A percentile compares a stretch with the other conserved stretches of the same genome.
Evolutionary conservation across 176 grass and related monocot species (phyloP).

Genomic region (Rhynchospora pubera): DNA sequence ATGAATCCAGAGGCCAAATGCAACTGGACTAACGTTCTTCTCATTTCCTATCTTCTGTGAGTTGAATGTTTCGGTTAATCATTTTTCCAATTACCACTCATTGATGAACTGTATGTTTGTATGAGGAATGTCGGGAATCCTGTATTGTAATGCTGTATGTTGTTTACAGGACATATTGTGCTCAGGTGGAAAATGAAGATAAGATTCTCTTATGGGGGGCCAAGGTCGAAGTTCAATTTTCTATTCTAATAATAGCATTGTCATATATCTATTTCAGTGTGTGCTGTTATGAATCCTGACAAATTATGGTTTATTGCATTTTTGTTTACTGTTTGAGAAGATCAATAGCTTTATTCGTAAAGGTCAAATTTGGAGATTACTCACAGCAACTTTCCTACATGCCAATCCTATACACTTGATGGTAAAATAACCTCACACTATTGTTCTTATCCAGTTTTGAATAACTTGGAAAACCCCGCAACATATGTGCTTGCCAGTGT

Average conservation of each 20-base stretch:
- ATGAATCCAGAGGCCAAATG: conserved; percentile 30
- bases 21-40: conserved; percentile 62
- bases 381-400: conserved; percentile 64
- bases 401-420: conserved; percentile 58
- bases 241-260: conserved; percentile 2
- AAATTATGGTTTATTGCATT: not conserved
- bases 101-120: not conserved
- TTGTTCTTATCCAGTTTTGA: not conserved
- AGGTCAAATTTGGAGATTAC: conserved; percentile 77
- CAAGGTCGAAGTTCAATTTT: conserved; percentile 51
- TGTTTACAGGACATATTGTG: conserved; percentile 44
- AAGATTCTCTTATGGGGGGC: conserved; percentile 71
- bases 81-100: too few relatives aligned
- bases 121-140: not conserved
- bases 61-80: conserved; percentile 3
- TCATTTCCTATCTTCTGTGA: conserved; percentile 52
- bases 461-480: not conserved
- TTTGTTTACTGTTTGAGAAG: conserved; percentile 25
- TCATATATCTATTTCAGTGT: conserved; percentile 12
- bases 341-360: conserved; percentile 77
- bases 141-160: conserved; percentile 17
- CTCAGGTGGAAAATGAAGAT: conserved; percentile 59
- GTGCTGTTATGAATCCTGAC: not conserved
- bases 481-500: not conserved
- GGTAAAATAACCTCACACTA: conserved; percentile 19